Conservation (phyloP, 768 basidiomycete species). For the Suillus sp. region DNA sequence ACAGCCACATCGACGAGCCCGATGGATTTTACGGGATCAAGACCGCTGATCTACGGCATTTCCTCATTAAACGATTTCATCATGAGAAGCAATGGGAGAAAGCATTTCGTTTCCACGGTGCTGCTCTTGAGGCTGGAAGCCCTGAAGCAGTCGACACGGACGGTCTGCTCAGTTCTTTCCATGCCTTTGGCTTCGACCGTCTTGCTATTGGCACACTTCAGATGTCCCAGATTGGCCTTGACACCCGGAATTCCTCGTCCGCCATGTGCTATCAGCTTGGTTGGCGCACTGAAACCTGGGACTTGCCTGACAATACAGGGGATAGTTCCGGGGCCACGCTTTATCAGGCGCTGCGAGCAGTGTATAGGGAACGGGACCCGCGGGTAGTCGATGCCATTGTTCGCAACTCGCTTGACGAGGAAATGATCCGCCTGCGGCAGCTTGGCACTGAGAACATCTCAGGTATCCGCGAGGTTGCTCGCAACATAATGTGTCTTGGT, state of each 20-base stretch:
- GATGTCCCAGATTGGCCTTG: constrained; percentile 38
- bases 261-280: constrained; percentile 77
- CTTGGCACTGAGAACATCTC: constrained; percentile 80
- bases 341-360: constrained; percentile 77
- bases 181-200: constrained; percentile 87
- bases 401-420: constrained; percentile 51
- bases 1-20: constrained; percentile 94
- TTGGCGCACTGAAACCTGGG: constrained; percentile 96
- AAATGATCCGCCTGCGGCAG: constrained; percentile 62
- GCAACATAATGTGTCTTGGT: constrained; percentile 77
- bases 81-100: constrained; percentile 94
- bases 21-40: constrained; percentile 97
- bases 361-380: constrained; percentile 76
- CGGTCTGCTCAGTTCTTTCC: constrained; percentile 78
- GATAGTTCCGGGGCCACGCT: constrained; percentile 57
- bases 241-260: constrained; percentile 34
- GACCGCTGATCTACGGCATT: constrained; percentile 71
- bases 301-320: constrained; percentile 68
- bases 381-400: constrained; percentile 50
- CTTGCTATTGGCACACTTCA: constrained; percentile 77
- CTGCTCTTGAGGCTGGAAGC: constrained; percentile 67
- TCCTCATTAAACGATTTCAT: constrained; percentile 83
- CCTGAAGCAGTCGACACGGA: constrained; percentile 46
- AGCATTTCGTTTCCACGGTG: constrained; percentile 89
- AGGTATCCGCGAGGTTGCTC: constrained; percentile 68